Base-by-base conservation (phyloP, 495 filamentous ascomycete genomes). In the Amphirosellinia nigrospora region DNA sequence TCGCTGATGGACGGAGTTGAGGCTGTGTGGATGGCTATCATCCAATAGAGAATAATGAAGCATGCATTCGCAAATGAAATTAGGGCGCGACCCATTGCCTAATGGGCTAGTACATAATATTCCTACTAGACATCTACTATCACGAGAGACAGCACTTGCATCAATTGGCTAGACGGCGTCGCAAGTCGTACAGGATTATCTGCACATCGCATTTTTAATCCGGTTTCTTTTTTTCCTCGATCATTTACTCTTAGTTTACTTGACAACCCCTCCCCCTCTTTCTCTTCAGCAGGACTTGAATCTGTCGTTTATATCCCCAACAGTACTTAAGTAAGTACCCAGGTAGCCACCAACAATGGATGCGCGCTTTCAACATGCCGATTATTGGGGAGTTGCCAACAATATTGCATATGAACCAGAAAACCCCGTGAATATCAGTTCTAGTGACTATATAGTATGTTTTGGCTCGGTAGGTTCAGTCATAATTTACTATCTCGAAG, bases 11-110 rank as follows among this genome's bases (percentile, higher is more conserved):
- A 36, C 34, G 34, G 13, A 19, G n/a, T 45, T 9, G 60, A 26
- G 60, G 60, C 60, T 63, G 60, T 63, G 60, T 46, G 15, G 21
- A 2, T 23, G 15, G 59, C 59, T 16, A n/a, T 23, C 60, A 45
- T 30, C 23, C 60, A 46, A 46, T 63, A 11, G 15, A 11, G 15
- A 63, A 63, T 16, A 43, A 32, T 19, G 23, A 63, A 26, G 60
- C 60, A 30, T 19, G 26, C 23, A 45, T 32, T 45, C n/a, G 11
- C 34, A 41, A 26, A 39, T 61, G 36, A 61, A 26, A 61, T 11
- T 15, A 60, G 30, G 56, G 36, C 56, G 55, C 34, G 26, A 11
- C 32, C 13, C 19, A 59, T 10, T 38, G 3, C 28, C 52, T 46
- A 26, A 32, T 11, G 13, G 19, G 52, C 52, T 21, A 48, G n/a